These are phyloP conservation scores for Fusarium paranaense DNA, from an alignment of 2,329 filamentous ascomycete species.

Conservation along the genomic window DNA sequence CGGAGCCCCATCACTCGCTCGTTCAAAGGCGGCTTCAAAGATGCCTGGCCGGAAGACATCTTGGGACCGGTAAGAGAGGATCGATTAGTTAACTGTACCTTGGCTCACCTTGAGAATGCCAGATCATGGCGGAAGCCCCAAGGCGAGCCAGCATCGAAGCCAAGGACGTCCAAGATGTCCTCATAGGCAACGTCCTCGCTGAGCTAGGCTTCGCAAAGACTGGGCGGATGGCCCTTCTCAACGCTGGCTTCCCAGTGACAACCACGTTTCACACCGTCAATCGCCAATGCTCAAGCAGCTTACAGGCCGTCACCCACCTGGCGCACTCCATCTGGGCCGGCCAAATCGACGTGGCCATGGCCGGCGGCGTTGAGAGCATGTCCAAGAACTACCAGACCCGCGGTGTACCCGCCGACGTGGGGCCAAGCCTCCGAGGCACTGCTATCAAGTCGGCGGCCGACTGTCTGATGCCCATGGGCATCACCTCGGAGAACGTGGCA, in stretches of 20 bases:
- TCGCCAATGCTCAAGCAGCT: constrained; percentile 83
- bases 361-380: constrained; percentile 95
- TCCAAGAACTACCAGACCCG: constrained; percentile 84
- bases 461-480: constrained; percentile 93
- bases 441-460: constrained; percentile 77
- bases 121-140: constrained; percentile 14
- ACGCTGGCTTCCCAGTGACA: constrained; percentile 77
- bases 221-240: constrained; percentile 87
- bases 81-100: accelerated
- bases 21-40: constrained; percentile 84
- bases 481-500: constrained; percentile 92
- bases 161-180: constrained; percentile 78
- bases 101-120: accelerated
- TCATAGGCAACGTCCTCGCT: constrained; percentile 87
- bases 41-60: constrained; percentile 90
- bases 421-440: constrained; percentile 75
- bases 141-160: constrained; percentile 59
- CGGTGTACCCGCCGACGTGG: constrained; percentile 83
- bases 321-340: constrained; percentile 80
- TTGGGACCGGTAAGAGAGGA: constrained; percentile 68
- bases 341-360: constrained; percentile 78
- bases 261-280: constrained; percentile 88
- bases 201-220: constrained; percentile 92
- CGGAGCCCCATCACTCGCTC: constrained; percentile 87
- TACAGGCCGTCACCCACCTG: constrained; percentile 81